phyloP scores from a whole-genome alignment of 2,329 filamentous ascomycete genomes.

The Aureobasidium sp. region DNA sequence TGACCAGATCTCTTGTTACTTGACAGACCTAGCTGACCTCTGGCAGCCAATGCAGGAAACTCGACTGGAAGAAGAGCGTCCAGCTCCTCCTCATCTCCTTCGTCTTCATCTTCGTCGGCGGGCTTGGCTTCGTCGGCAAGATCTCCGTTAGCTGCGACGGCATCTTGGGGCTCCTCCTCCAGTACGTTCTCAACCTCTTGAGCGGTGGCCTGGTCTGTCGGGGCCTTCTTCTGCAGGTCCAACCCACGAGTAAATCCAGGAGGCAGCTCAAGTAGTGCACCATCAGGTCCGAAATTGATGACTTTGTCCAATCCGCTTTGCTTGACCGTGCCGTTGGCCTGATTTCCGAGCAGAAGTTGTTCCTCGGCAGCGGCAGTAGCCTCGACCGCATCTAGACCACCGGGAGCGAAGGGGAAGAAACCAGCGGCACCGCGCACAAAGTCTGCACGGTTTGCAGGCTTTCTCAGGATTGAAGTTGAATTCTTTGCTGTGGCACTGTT shows the following conservation, averaged over 20 bases:
- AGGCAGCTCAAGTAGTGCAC: constrained; percentile 68
- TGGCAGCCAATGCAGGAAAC: constrained; percentile 83
- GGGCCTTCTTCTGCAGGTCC: constrained; percentile 54
- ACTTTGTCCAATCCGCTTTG: constrained; percentile 62
- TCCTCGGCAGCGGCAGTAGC: constrained; percentile 78
- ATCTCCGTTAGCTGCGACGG: constrained; percentile 22
- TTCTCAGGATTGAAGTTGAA: constrained; percentile 78
- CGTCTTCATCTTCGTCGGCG: constrained; percentile 27
- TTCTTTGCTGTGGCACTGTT: constrained; percentile 89
- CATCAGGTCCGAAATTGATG: constrained; percentile 70
- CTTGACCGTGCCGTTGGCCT: constrained; percentile 33
- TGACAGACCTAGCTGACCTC: constrained; percentile 63
- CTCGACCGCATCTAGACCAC: constrained; percentile 79
- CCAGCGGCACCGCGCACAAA: constrained; percentile 89
- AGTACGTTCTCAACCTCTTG: constrained; percentile 62
- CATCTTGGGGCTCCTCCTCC: constrained; percentile 33
- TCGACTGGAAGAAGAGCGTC: constrained; percentile 84
- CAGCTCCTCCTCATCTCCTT: constrained; percentile 52
- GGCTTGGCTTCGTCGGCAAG: constrained; percentile 36
- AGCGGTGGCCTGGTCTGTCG: constrained; percentile 45
- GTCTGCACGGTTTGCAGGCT: constrained; percentile 76
- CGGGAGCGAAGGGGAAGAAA: constrained; percentile 89
- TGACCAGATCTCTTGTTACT: constrained; percentile 64
- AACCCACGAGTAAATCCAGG: constrained; percentile 77
- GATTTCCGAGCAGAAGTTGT: constrained; percentile 44